Conservation (phyloP, 257 asterid genomes). For the Nicotiana benthamiana region DNA sequence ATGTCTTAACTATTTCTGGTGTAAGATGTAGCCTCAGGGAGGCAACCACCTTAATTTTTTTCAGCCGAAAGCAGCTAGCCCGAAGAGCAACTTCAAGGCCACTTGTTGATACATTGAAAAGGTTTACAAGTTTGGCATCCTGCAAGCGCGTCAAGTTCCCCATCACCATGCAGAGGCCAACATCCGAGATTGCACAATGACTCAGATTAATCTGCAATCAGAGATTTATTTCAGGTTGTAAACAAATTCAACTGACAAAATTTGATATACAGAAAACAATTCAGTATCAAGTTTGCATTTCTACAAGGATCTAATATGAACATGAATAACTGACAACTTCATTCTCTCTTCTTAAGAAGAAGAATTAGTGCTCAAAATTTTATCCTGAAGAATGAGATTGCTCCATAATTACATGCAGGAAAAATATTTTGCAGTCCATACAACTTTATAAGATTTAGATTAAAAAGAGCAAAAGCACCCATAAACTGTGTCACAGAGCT, state of each 20-base stretch:
- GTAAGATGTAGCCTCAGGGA: conserved; percentile 35
- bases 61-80: conserved; percentile 41
- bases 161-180: conserved; percentile 62
- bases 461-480: no score
- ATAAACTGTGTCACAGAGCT: no score
- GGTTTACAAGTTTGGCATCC: conserved; percentile 51
- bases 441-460: not conserved
- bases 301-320: not conserved
- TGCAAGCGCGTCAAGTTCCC: conserved; percentile 59
- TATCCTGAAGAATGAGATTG: not conserved
- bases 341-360: not conserved
- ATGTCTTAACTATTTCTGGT: conserved; percentile 32
- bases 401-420: not conserved
- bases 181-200: conserved; percentile 42
- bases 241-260: not conserved
- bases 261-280: not conserved
- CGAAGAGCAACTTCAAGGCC: conserved; percentile 61
- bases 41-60: conserved; percentile 52
- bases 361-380: not conserved
- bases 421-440: not conserved
- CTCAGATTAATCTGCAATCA: conserved; percentile 51
- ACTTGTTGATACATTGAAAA: conserved; percentile 38
- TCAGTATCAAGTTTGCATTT: not conserved
- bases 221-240: not conserved
- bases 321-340: not conserved